Conservation (phyloP, 228 moss, liverwort and hornwort genomes). For the Sphagnum magellanicum region DNA sequence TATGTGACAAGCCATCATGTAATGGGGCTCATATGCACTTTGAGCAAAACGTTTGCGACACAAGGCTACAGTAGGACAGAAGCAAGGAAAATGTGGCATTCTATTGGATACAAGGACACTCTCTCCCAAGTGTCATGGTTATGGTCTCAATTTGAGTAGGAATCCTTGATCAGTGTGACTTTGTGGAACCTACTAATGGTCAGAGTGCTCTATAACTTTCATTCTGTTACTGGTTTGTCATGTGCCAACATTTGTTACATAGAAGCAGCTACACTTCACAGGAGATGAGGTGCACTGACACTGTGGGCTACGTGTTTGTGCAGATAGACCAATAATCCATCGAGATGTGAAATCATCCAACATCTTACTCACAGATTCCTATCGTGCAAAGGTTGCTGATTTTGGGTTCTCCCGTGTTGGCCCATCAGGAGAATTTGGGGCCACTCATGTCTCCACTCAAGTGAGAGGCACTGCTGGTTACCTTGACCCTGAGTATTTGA, state of each 20-base stretch:
- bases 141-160: background rate
- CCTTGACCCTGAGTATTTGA: conserved; percentile 85
- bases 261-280: background rate
- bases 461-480: conserved; percentile 96
- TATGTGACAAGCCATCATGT: background rate
- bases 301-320: background rate
- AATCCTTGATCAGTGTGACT: background rate
- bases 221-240: background rate
- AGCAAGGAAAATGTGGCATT: too few relatives aligned
- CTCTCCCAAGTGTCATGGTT: background rate
- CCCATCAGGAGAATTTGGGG: conserved; percentile 64
- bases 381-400: conserved; percentile 88
- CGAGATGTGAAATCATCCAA: conserved; percentile 86
- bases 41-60: too few relatives aligned
- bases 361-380: conserved; percentile 82
- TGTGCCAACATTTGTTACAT: background rate
- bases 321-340: conserved; percentile 96
- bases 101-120: too few relatives aligned
- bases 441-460: conserved; percentile 87
- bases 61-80: too few relatives aligned
- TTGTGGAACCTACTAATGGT: background rate
- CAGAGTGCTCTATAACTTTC: background rate
- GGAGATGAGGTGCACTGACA: too few relatives aligned
- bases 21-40: background rate
- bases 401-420: conserved; percentile 91